Percentiles rank a stretch among this genome's conserved stretches.
These are phyloP conservation scores for Ustilago trichophora DNA, from an alignment of 1,284 basidiomycete species.

Conservation along the genomic window DNA sequence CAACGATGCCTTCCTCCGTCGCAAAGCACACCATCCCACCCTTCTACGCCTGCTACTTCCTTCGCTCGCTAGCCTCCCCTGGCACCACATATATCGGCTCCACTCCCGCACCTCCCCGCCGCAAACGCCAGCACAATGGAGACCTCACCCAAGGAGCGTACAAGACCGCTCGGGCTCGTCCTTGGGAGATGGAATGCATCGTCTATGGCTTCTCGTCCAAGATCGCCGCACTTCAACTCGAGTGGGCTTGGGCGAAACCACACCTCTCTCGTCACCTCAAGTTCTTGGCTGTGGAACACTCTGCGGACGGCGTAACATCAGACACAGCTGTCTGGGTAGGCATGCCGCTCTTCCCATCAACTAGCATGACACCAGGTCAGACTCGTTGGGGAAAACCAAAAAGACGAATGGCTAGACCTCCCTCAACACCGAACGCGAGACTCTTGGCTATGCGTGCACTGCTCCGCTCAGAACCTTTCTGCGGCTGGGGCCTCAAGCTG, in stretches of 20 bases:
- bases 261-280: constrained; percentile 69
- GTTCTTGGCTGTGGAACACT: constrained; percentile 28
- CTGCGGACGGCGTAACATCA: neutral
- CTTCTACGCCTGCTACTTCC: constrained; percentile 88
- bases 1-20: constrained; percentile 47
- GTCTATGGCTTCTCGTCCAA: constrained; percentile 88
- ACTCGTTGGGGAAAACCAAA: constrained; percentile 28
- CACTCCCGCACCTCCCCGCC: constrained; percentile 79
- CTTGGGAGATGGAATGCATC: constrained; percentile 90
- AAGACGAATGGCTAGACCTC: constrained; percentile 18
- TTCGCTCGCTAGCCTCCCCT: constrained; percentile 69
- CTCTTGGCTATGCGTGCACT: constrained; percentile 63
- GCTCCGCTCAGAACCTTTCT: constrained; percentile 60
- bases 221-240: constrained; percentile 82
- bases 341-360: constrained; percentile 45
- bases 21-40: constrained; percentile 75
- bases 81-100: constrained; percentile 78
- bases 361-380: constrained; percentile 31
- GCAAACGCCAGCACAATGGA: constrained; percentile 87
- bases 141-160: constrained; percentile 78
- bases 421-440: constrained; percentile 52
- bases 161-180: constrained; percentile 77
- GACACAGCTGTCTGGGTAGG: constrained; percentile 12
- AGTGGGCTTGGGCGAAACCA: constrained; percentile 90
- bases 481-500: constrained; percentile 58